phyloP scores from a whole-genome alignment of 768 basidiomycete species.

The Rhodotorula babjevae region DNA sequence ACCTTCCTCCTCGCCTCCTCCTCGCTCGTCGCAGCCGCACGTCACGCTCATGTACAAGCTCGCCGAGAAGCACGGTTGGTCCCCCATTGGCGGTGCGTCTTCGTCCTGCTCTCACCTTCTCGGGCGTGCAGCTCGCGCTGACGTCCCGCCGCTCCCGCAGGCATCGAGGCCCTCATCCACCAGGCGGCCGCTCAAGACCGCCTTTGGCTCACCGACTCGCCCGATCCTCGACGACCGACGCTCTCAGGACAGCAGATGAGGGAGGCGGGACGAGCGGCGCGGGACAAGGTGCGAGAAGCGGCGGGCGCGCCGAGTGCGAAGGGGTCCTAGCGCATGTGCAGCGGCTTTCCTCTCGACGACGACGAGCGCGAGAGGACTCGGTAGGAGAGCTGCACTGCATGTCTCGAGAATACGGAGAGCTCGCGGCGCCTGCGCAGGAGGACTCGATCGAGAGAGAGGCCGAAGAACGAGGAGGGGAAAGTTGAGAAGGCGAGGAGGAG shows the following conservation, averaged over 20 bases:
- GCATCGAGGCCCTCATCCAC: constrained; percentile 42
- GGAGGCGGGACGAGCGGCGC: not conserved
- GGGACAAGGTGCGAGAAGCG: constrained; percentile 1
- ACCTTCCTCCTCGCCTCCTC: not conserved
- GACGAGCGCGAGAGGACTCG: no score
- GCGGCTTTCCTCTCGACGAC: no score
- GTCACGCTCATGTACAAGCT: constrained; percentile 31
- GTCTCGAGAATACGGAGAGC: not conserved
- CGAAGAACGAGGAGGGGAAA: no score
- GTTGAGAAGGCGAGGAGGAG: not conserved
- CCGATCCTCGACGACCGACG: not conserved
- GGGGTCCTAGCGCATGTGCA: no score
- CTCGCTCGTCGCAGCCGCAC: constrained; percentile 22
- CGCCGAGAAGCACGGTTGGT: constrained; percentile 20
- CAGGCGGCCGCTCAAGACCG: constrained; percentile 37
- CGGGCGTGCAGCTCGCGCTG: not conserved
- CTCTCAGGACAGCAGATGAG: not conserved
- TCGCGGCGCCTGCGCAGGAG: not conserved
- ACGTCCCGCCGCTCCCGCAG: not conserved
- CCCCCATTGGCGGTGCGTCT: constrained; percentile 17
- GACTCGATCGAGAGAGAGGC: no score
- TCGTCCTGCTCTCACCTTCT: not conserved
- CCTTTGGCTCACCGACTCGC: constrained; percentile 29
- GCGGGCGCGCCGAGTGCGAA: constrained; percentile 5
- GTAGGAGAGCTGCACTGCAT: not conserved